Percentiles rank a stretch among this genome's conserved stretches.
These are phyloP conservation scores for Hypsizygus ulmarius DNA, from an alignment of 1,284 basidiomycete species.

Conservation along the genomic window DNA sequence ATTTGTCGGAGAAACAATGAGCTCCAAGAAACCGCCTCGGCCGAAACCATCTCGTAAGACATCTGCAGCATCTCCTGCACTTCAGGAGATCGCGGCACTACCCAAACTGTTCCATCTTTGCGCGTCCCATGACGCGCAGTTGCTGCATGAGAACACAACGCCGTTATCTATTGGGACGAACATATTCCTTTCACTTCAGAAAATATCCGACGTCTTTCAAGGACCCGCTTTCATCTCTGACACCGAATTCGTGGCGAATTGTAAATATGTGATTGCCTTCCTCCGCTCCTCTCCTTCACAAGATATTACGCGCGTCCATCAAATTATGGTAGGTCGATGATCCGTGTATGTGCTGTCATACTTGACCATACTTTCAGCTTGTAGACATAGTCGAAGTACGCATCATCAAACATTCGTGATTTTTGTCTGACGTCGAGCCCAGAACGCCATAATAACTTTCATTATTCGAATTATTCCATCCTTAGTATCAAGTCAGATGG, in stretches of 20 bases:
- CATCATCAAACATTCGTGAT: background rate
- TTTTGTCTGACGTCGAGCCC: background rate
- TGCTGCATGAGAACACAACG: background rate
- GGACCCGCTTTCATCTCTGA: slow-evolving; percentile 16
- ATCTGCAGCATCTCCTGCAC: too few relatives aligned
- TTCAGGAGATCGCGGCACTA: too few relatives aligned
- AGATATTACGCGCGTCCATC: slow-evolving; percentile 2
- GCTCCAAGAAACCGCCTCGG: too few relatives aligned
- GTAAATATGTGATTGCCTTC: slow-evolving; percentile 17
- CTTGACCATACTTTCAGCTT: slow-evolving; percentile 10
- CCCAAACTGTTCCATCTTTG: background rate
- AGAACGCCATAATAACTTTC: slow-evolving; percentile 21
- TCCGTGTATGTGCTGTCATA: background rate
- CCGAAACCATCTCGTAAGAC: too few relatives aligned
- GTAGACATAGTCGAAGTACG: slow-evolving; percentile 20
- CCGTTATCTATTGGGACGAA: background rate
- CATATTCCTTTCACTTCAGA: slow-evolving; percentile 11
- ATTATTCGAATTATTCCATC: slow-evolving; percentile 18
- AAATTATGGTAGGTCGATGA: slow-evolving; percentile 11
- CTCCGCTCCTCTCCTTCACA: slow-evolving; percentile 14
- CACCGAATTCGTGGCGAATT: slow-evolving; percentile 18
- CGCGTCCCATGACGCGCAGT: background rate
- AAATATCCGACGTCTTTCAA: slow-evolving; percentile 14
- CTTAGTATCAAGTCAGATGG: slow-evolving; percentile 11
- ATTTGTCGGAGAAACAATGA: background rate